Evolutionary conservation across 1,284 basidiomycete species (phyloP).

Genomic region (Rugosomyces carneus): DNA sequence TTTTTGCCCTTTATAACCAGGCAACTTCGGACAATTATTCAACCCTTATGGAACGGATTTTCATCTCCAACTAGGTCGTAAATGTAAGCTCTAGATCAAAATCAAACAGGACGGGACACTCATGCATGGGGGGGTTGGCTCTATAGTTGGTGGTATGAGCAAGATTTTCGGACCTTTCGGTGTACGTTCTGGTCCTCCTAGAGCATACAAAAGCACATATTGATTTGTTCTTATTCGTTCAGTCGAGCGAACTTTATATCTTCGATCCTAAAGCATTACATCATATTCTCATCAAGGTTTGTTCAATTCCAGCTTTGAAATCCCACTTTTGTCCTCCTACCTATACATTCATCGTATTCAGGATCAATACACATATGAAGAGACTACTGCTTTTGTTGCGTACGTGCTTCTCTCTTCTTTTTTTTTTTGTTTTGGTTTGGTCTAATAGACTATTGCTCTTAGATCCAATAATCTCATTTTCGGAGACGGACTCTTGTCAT

Average conservation of each 20-base stretch:
- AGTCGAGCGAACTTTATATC: slow-evolving; percentile 10
- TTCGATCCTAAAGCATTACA: slow-evolving; percentile 28
- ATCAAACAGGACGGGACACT: too few relatives aligned
- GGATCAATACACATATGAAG: slow-evolving; percentile 26
- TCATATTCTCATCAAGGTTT: slow-evolving; percentile 14
- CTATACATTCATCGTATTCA: slow-evolving; percentile 3
- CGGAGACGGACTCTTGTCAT: slow-evolving; percentile 1
- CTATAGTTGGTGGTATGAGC: slow-evolving; percentile 6
- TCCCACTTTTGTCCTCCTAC: slow-evolving; percentile 6
- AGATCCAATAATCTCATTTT: slow-evolving; percentile 1
- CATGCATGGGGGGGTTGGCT: too few relatives aligned
- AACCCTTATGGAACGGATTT: slow-evolving; percentile 5
- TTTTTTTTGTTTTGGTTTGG: background rate
- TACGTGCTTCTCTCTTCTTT: slow-evolving; percentile 5
- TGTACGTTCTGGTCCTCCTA: background rate
- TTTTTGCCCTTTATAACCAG: background rate
- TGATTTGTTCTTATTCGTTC: background rate
- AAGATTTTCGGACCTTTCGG: slow-evolving; percentile 7
- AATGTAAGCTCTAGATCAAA: background rate
- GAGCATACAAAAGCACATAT: background rate
- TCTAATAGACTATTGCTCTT: too few relatives aligned
- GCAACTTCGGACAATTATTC: slow-evolving; percentile 8
- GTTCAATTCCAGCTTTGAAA: background rate
- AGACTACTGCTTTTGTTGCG: slow-evolving; percentile 17
- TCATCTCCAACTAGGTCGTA: background rate